Percentiles rank a stretch among this genome's conserved stretches.
Evolutionary conservation across 2,329 filamentous ascomycete genomes (phyloP).

Genomic region (Aspergillus caelatus): DNA sequence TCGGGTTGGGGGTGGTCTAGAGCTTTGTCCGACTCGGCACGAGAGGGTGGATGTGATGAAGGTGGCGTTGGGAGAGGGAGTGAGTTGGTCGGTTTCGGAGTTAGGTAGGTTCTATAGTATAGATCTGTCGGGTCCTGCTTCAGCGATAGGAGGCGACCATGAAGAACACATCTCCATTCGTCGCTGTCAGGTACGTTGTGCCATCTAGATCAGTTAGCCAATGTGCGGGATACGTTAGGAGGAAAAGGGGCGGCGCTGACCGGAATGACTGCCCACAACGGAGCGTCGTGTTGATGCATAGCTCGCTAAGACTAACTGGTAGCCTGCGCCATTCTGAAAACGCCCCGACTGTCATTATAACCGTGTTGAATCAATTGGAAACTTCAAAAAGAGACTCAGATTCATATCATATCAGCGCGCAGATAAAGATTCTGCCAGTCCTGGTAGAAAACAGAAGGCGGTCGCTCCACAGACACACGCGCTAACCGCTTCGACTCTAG

Average conservation of each 20-base stretch:
- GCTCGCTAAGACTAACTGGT: conserved; percentile 77
- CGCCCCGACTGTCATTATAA: conserved; percentile 45
- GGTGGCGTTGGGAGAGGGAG: conserved; percentile 54
- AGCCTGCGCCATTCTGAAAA: conserved; percentile 85
- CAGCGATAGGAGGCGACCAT: conserved; percentile 67
- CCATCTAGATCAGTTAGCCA: conserved; percentile 63
- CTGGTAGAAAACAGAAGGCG: conserved; percentile 25
- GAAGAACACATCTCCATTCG: conserved; percentile 88
- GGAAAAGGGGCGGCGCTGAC: conserved; percentile 38
- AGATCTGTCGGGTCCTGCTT: background rate
- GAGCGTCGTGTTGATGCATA: conserved; percentile 92
- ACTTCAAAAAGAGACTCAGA: background rate
- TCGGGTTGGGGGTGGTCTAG: conserved; percentile 26
- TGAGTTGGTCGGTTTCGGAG: conserved; percentile 74
- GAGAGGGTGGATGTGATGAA: conserved; percentile 32
- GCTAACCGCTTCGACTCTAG: conserved; percentile 24
- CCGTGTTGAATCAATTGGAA: background rate
- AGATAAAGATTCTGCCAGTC: conserved; percentile 28
- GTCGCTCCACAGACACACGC: conserved; percentile 18
- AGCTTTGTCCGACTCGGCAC: conserved; percentile 3
- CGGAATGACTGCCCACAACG: conserved; percentile 93
- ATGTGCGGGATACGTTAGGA: background rate
- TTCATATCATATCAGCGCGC: background rate
- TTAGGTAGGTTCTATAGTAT: conserved; percentile 50
- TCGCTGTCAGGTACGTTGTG: conserved; percentile 70